Base-by-base conservation (phyloP, 23 red algal species). In the Cyanidioschyzon merolae region DNA sequence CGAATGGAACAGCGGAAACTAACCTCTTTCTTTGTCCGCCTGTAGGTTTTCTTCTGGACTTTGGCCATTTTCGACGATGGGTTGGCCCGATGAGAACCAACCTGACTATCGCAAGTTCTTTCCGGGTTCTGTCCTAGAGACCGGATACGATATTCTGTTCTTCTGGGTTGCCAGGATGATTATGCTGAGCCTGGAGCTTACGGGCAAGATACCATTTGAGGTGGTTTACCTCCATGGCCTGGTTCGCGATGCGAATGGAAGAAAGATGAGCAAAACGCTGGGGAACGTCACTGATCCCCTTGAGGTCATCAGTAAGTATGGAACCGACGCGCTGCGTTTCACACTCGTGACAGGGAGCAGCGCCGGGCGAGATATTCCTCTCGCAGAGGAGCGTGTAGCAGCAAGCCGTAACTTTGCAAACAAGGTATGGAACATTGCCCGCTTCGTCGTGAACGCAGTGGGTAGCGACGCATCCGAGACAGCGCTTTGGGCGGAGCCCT, bases 121-220 rank as follows among this genome's bases (percentile, higher is more conserved):
- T 59, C 93, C 93, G 30, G 85, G 82, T 37, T 67, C 79, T 38
- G 82, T 97, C 21, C 88, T 97, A 82, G 93, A 97, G 79, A 97
- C 93, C 7, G 93, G 93, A n/a, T 97, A 97, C 76, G 93, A 97
- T 74, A 97, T 97, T 59, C 41, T 97, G 16, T 97, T 97, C 80
- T 97, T 97, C 74, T 97, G 93, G 93, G 93, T 97, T 2, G 87
- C 93, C 32, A 74, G 93, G 75, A 97, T 97, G 93, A 97, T 97
- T 67, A 97, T 97, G 93, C 39, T 95, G 82, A 84, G 90, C 38
- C 51, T 91, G 58, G 83, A 83, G 76, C 71, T 97, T 16, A 90
- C 83, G 1, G 93, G 84, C 37, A 58, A 87, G 32, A 40, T 84
- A n/a, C 93, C 93, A 0, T 97, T 97, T 41, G 75, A 89, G 25